Conservation (phyloP, 2,329 filamentous ascomycete species). For the Huntiella abstrusa region DNA sequence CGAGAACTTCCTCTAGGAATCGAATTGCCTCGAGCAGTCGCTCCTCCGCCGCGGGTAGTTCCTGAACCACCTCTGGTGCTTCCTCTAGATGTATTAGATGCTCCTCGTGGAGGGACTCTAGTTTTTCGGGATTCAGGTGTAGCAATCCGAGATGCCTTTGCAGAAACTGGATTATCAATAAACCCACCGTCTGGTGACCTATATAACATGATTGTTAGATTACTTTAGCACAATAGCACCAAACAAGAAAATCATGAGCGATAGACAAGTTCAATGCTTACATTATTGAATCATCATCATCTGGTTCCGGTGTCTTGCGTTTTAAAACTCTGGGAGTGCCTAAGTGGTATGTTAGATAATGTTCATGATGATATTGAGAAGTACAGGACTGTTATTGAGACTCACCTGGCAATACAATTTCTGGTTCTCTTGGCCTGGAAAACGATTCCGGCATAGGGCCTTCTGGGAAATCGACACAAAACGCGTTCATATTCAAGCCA, state of each 20-base stretch:
- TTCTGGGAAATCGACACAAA: slow-evolving; percentile 96
- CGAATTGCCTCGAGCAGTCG: slow-evolving; percentile 1
- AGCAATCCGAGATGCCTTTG: slow-evolving; percentile 28
- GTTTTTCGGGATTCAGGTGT: slow-evolving; percentile 20
- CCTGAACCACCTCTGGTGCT: slow-evolving; percentile 11
- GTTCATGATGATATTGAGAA: not conserved
- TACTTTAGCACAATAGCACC: too few species aligned
- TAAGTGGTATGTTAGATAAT: slow-evolving; percentile 4
- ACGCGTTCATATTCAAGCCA: slow-evolving; percentile 96
- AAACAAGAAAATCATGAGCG: not conserved
- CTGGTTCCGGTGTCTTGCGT: slow-evolving; percentile 21
- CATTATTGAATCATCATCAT: slow-evolving; percentile 73
- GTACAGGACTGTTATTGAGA: not conserved
- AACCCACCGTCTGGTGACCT: slow-evolving; percentile 88
- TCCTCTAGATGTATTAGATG: slow-evolving; percentile 14
- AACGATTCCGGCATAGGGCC: slow-evolving; percentile 75
- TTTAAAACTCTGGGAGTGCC: slow-evolving; percentile 11
- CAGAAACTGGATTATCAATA: slow-evolving; percentile 58
- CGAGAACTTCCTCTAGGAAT: slow-evolving; percentile 16
- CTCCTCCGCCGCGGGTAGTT: slow-evolving; percentile 12
- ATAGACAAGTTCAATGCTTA: slow-evolving; percentile 21
- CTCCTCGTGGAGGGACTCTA: slow-evolving; percentile 21
- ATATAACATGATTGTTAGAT: slow-evolving; percentile 5
- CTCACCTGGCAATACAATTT: slow-evolving; percentile 15
- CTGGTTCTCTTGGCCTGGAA: slow-evolving; percentile 40